Evolutionary conservation across 148 eudicot species (phyloP), one percentile per base, ranked within the genome.

Genomic region (Mesembryanthemum crystallinum): DNA sequence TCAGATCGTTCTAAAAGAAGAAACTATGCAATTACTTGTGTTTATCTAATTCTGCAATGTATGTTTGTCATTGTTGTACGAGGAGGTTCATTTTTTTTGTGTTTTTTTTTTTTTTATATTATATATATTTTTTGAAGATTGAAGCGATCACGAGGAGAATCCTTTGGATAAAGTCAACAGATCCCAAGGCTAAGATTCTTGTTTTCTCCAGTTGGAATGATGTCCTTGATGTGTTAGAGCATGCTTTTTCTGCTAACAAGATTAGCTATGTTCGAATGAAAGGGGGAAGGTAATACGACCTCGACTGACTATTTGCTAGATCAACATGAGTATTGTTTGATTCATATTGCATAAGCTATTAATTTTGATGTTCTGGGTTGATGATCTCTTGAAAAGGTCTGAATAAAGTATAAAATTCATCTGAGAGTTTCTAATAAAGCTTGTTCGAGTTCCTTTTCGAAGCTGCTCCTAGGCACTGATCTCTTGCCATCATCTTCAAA

Each of bases 141-240:
- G 98, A 90, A 83, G 98, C 98, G 55, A 85, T 94, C 73, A 87
- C 98, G 9, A 89, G 92, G 81, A 92, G 97, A 85, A 89, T 94
- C 77, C 79, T 92, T 28, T 90, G 88, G 91, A 92, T 94, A 73
- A 88, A 78, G 77, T 89, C 91, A 20, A 72, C 82, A 14, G 86
- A 92, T 78, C 88, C 95, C 64, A 67, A 77, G 65, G 91, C 94
- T 24, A 94, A 94, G 80, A 77, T 94, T 74, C 93, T 94, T 76
- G 98, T 94, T 76, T 94, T 94, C 87, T 88, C 97, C 33, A 92
- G 97, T 81, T 94, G 98, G 98, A 88, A 90, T 73, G 98, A 94
- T 64, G 98, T 94, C 74, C 94, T 94, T 45, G 98, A 94, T 69
- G 97, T 94, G 52, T 80, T 94, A 80, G 91, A 92, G 72, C 98